A percentile compares a stretch with the other conserved stretches of the same genome.
Conservation (phyloP, 129 eudicot genomes). For the Deinandra increscens region DNA sequence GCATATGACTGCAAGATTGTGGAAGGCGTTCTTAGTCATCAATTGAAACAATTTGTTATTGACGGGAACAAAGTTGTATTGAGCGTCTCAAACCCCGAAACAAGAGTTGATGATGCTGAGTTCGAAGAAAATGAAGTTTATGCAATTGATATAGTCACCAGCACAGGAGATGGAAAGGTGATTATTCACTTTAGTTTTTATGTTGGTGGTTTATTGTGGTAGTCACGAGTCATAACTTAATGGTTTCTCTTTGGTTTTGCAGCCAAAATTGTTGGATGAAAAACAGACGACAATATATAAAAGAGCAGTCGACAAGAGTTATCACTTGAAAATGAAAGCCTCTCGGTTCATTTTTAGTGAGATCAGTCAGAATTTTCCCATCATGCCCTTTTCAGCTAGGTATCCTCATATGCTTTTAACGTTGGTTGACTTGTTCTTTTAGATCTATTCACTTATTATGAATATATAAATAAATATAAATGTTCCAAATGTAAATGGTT, state of each 20-base stretch:
- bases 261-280: slow-evolving; percentile 93
- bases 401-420: slow-evolving; percentile 11
- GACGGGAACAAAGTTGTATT: slow-evolving; percentile 95
- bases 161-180: slow-evolving; percentile 98
- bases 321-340: slow-evolving; percentile 96
- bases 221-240: neutral
- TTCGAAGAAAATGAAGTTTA: slow-evolving; percentile 96
- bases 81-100: slow-evolving; percentile 70
- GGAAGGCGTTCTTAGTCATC: slow-evolving; percentile 96
- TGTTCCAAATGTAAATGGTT: neutral
- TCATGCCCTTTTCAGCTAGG: slow-evolving; percentile 98
- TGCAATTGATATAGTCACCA: slow-evolving; percentile 74
- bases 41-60: slow-evolving; percentile 83
- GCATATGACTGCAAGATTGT: slow-evolving; percentile 90
- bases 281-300: slow-evolving; percentile 91
- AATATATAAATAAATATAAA: too few relatives aligned
- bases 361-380: slow-evolving; percentile 87
- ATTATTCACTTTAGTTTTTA: neutral
- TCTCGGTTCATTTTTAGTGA: slow-evolving; percentile 93
- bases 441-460: neutral
- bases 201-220: neutral
- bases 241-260: slow-evolving; percentile 21
- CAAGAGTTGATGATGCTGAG: slow-evolving; percentile 91
- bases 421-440: neutral
- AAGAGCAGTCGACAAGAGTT: slow-evolving; percentile 91